Conservation (phyloP, 306 rosid species). For the Rubus idaeus region DNA sequence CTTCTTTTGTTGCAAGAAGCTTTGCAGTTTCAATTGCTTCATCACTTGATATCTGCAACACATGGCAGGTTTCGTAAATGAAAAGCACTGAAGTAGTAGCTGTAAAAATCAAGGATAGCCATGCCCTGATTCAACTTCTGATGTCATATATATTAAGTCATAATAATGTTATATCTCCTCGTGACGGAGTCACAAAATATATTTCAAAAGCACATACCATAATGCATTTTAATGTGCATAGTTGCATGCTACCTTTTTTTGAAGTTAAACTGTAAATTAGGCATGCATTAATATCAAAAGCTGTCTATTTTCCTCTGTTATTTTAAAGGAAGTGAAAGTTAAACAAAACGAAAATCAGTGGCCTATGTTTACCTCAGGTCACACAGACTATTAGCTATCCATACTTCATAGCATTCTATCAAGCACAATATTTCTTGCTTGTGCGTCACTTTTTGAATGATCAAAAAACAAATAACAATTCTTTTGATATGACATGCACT, state of each 20-base stretch:
- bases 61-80: background rate
- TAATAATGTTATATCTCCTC: background rate
- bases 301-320: background rate
- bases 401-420: background rate
- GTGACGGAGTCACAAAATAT: background rate
- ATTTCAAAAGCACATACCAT: background rate
- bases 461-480: background rate
- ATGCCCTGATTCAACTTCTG: background rate
- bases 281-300: background rate
- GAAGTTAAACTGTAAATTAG: background rate
- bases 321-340: background rate
- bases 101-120: background rate
- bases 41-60: conserved; percentile 60
- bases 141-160: background rate
- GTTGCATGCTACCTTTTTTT: background rate
- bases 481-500: background rate
- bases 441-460: background rate
- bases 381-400: background rate
- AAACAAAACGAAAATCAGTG: background rate
- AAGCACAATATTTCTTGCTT: background rate
- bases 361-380: background rate
- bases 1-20: conserved; percentile 70
- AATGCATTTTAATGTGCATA: background rate
- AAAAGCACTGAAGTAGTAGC: background rate
- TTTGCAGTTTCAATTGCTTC: conserved; percentile 77